phyloP scores from a whole-genome alignment of 164 flowering plant species.

The Nelumbo lutea region DNA sequence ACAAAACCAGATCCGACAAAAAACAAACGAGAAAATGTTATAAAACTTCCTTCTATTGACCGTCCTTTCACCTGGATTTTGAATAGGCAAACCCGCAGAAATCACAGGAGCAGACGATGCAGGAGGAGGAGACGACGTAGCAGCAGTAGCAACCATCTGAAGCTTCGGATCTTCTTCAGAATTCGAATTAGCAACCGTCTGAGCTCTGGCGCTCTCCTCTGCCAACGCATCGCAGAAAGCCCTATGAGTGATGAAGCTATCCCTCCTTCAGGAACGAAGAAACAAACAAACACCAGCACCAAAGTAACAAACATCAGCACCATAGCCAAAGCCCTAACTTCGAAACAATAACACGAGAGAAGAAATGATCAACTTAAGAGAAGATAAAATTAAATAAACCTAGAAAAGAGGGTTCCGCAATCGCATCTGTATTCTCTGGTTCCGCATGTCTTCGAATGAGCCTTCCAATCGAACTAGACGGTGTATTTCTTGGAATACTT shows the following conservation, averaged over 20 bases:
- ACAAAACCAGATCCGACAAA: constrained; percentile 17
- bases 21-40: not conserved
- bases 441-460: constrained; percentile 86
- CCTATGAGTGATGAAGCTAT: constrained; percentile 78
- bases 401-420: constrained; percentile 84
- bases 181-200: constrained; percentile 3
- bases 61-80: constrained; percentile 32
- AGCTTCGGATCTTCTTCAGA: constrained; percentile 18
- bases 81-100: constrained; percentile 23
- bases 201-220: constrained; percentile 34
- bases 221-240: constrained; percentile 49
- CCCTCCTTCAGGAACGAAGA: constrained; percentile 46
- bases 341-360: not conserved
- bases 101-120: constrained; percentile 8
- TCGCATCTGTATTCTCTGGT: constrained; percentile 79
- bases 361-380: not conserved
- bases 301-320: not conserved
- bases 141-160: constrained; percentile 17
- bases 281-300: not conserved
- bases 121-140: constrained; percentile 18
- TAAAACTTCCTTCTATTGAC: not conserved
- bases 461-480: constrained; percentile 90
- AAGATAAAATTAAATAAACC: constrained; percentile 31
- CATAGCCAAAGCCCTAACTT: not conserved
- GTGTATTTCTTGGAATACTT: constrained; percentile 85